Conservation (phyloP, 192 early-diverging fungal genomes). For the Mortierella alpina region DNA sequence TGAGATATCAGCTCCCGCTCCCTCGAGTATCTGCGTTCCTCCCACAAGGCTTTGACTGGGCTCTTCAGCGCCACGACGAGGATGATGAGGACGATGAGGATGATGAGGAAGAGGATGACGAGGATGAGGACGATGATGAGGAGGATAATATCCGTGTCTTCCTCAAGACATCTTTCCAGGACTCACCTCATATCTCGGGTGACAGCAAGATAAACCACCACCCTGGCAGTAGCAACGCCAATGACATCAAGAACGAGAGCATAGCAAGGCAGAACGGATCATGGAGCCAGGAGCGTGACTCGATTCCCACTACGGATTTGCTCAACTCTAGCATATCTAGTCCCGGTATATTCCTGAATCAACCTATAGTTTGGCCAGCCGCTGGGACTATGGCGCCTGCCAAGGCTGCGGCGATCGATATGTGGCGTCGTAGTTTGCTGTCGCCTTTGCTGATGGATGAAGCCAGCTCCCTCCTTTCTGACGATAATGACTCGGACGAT, state of each 20-base stretch:
- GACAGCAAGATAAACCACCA: too few relatives aligned
- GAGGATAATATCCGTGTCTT: conserved; percentile 4
- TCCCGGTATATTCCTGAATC: neutral
- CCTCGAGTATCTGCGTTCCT: conserved; percentile 20
- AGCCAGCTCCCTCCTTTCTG: neutral
- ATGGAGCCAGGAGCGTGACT: too few relatives aligned
- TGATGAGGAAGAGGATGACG: conserved; percentile 4
- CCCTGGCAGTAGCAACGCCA: too few relatives aligned
- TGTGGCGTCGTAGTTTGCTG: conserved; percentile 29
- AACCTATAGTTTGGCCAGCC: conserved; percentile 13
- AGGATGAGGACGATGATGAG: conserved; percentile 9
- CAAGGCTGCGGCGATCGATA: conserved; percentile 41
- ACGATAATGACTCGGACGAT: neutral
- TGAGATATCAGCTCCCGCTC: conserved; percentile 8
- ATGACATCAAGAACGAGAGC: too few relatives aligned
- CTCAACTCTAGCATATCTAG: too few relatives aligned
- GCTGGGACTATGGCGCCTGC: conserved; percentile 21
- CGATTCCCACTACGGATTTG: too few relatives aligned
- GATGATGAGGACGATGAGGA: neutral
- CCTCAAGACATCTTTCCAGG: neutral
- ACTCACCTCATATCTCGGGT: neutral
- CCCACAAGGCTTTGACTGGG: conserved; percentile 21
- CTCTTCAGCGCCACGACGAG: neutral
- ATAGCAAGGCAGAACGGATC: too few relatives aligned
- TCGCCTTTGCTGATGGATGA: conserved; percentile 15